Evolutionary conservation across 345 rosid genomes (phyloP).

Genomic region (Excoecaria cochinchinensis): DNA sequence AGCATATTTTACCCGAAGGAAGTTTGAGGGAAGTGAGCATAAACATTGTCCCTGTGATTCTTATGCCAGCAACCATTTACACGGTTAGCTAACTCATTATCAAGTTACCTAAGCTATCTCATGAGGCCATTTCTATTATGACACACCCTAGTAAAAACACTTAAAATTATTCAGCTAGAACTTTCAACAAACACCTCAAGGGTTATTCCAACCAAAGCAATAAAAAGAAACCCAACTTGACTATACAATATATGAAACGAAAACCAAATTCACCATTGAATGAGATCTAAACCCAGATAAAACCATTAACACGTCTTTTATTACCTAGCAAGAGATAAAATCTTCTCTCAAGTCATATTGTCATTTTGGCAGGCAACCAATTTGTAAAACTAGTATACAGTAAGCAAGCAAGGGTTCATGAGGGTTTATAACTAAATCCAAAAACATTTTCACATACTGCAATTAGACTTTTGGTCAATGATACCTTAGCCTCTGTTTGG

Average conservation of each 20-base stretch:
- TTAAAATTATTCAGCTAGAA: conserved; percentile 1
- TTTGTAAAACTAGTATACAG: background rate
- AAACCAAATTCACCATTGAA: background rate
- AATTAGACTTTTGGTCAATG: background rate
- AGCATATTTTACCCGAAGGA: background rate
- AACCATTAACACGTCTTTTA: no score
- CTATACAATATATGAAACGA: no score
- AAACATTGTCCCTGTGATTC: background rate
- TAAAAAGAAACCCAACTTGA: no score
- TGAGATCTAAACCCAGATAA: no score
- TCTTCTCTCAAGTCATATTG: no score
- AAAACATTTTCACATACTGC: no score
- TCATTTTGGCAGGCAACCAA: background rate
- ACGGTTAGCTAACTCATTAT: no score
- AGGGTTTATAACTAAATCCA: background rate
- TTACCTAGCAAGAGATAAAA: no score
- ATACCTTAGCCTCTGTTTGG: background rate
- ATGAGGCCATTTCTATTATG: background rate
- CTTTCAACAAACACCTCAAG: conserved; percentile 10
- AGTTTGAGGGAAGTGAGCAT: background rate
- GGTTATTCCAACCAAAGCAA: no score
- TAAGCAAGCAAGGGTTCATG: background rate
- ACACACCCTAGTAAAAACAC: background rate
- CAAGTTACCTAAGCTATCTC: background rate
- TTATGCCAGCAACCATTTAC: background rate